A percentile compares a stretch with the other conserved stretches of the same genome.
Conservation (phyloP, 768 basidiomycete genomes). For the Phylloporus sp. region DNA sequence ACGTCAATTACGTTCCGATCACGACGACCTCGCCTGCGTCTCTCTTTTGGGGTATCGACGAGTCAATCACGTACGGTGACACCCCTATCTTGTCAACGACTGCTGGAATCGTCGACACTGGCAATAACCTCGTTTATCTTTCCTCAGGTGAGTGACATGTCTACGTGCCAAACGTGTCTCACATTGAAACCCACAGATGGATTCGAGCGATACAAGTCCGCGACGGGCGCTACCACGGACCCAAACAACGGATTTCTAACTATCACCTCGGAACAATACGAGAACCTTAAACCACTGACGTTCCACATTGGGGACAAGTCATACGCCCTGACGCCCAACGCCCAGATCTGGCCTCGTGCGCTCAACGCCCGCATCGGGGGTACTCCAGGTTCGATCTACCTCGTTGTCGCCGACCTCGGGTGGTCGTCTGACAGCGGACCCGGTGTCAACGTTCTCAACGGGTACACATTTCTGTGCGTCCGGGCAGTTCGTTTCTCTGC, state of each 20-base stretch:
- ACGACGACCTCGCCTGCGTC: conserved; percentile 24
- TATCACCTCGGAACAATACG: conserved; percentile 22
- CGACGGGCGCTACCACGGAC: conserved; percentile 26
- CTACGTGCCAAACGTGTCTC: no score
- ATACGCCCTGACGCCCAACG: conserved; percentile 21
- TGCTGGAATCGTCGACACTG: conserved; percentile 34
- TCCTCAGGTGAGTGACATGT: no score
- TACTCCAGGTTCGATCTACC: conserved; percentile 21
- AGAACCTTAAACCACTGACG: conserved; percentile 18
- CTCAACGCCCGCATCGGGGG: conserved; percentile 29
- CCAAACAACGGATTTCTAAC: conserved; percentile 24
- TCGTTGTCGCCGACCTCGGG: conserved; percentile 23
- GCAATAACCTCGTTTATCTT: conserved; percentile 29
- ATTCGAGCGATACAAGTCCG: conserved; percentile 14
- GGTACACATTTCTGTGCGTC: conserved; percentile 13
- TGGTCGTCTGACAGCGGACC: not conserved
- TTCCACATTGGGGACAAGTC: conserved; percentile 20
- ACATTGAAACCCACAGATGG: conserved; percentile 18
- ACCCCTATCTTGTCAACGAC: conserved; percentile 21
- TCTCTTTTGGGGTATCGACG: conserved; percentile 30
- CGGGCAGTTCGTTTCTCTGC: not conserved
- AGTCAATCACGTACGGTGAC: conserved; percentile 26
- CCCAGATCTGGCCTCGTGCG: conserved; percentile 32
- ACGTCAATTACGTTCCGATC: conserved; percentile 23
- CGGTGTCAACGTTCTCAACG: conserved; percentile 19